Evolutionary conservation across 495 filamentous ascomycete species (phyloP).

Genomic region (Acidiella bohemica): DNA sequence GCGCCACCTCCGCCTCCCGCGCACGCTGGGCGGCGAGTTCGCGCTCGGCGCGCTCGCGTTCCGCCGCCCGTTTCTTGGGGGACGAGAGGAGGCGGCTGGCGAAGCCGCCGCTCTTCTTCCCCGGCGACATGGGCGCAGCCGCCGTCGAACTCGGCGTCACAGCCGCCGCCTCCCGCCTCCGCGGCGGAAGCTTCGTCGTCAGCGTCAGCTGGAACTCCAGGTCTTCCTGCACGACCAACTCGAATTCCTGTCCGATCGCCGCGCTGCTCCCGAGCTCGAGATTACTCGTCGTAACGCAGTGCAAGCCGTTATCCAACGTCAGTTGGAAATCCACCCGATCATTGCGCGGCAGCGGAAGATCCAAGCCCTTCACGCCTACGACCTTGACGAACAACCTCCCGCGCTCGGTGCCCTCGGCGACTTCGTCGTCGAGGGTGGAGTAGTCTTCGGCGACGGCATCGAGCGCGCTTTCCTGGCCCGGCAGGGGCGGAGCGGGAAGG

Average conservation of each 20-base stretch:
- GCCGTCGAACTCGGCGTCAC: slow-evolving; percentile 1
- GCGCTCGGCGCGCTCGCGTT: slow-evolving; percentile 67
- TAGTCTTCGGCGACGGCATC: slow-evolving; percentile 45
- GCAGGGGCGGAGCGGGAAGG: slow-evolving; percentile 56
- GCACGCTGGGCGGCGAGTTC: slow-evolving; percentile 54
- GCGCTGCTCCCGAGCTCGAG: slow-evolving; percentile 83
- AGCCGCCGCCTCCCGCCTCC: slow-evolving; percentile 31
- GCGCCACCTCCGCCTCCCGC: slow-evolving; percentile 52
- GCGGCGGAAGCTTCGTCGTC: slow-evolving; percentile 82
- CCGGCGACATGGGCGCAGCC: slow-evolving; percentile 7
- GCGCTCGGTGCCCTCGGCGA: slow-evolving; percentile 70
- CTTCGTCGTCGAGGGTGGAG: slow-evolving; percentile 33
- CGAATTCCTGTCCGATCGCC: slow-evolving; percentile 95
- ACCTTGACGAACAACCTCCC: slow-evolving; percentile 97
- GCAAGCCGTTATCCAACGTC: slow-evolving; percentile 90
- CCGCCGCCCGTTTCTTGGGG: slow-evolving; percentile 88
- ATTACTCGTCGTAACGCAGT: slow-evolving; percentile 95
- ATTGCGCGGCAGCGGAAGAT: slow-evolving; percentile 76
- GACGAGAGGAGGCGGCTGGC: slow-evolving; percentile 85
- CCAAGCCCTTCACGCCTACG: slow-evolving; percentile 86
- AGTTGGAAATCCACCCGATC: slow-evolving; percentile 87
- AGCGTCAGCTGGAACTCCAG: slow-evolving; percentile 94
- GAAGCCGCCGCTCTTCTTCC: slow-evolving; percentile 66
- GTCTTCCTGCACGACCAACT: slow-evolving; percentile 90
- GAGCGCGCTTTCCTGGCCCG: slow-evolving; percentile 73